phyloP scores from a whole-genome alignment of 306 rosid species.

The Parietaria judaica region DNA sequence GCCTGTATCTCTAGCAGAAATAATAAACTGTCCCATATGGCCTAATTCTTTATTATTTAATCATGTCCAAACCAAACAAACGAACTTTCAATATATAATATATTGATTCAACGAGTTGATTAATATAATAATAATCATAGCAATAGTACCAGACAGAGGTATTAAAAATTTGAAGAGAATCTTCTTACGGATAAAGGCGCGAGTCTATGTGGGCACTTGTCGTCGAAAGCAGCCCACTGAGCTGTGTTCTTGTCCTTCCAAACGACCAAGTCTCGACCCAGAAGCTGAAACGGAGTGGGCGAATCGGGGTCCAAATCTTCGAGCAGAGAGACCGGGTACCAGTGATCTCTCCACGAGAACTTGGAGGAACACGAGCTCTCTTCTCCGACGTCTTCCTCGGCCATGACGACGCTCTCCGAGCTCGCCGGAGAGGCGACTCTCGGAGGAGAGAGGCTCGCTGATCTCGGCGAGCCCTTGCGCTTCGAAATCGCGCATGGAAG shows the following conservation, averaged over 20 bases:
- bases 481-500: slow-evolving; percentile 19
- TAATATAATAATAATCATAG: too few species aligned
- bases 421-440: slow-evolving; percentile 66
- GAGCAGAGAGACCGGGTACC: slow-evolving; percentile 91
- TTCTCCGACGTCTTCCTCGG: slow-evolving; percentile 32
- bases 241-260: slow-evolving; percentile 62
- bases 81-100: too few species aligned
- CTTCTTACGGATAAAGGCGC: slow-evolving; percentile 87
- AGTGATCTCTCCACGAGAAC: slow-evolving; percentile 92
- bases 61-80: too few species aligned
- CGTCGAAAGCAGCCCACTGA: slow-evolving; percentile 87
- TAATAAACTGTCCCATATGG: too few species aligned
- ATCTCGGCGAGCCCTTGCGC: slow-evolving; percentile 15
- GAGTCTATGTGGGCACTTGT: slow-evolving; percentile 93
- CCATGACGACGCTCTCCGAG: slow-evolving; percentile 33
- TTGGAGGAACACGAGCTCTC: slow-evolving; percentile 44
- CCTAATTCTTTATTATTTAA: too few species aligned
- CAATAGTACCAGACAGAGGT: too few species aligned
- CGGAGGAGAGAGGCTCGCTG: slow-evolving; percentile 22
- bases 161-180: background rate
- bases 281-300: slow-evolving; percentile 91
- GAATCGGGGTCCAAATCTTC: slow-evolving; percentile 71
- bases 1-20: too few species aligned
- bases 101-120: too few species aligned
- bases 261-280: slow-evolving; percentile 77